Evolutionary conservation across 805 yeast genomes (phyloP), one percentile per base, ranked within the genome.

Genomic region (Starmerella riodocensis): DNA sequence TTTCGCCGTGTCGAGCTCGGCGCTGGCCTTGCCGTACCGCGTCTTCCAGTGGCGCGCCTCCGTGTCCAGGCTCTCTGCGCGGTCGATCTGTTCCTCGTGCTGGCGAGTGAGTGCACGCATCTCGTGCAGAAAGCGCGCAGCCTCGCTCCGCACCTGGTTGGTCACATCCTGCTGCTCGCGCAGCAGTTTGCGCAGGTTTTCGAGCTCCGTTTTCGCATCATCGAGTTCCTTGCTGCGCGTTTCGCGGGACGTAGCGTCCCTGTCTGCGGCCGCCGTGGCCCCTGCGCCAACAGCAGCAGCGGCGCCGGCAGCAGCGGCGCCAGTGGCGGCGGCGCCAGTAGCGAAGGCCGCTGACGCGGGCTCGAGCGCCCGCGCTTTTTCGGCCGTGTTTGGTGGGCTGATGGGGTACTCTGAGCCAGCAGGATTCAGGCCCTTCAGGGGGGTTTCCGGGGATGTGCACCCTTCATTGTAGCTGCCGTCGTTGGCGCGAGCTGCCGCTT

Each of bases 111-210:
- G 53, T 1, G 50, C 43, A n/a, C 62, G 53, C 66, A 63, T 60
- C 34, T 64, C 66, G 6, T 42, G 47, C 16, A 63, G 45, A 34
- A 60, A 56, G 19, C 37, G 49, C 7, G 55, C 46, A 1, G 67
- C 64, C 42, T 63, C 66, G 6, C 48, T 36, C 13, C 63, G 54
- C 12, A 63, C 63, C 41, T 57, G 58, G 22, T 60, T 63, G 0
- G 64, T 62, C 6, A 58, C 47, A 32, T 39, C 34, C 27, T 46
- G 47, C 42, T 53, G 57, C n/a, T n/a, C n/a, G n/a, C n/a, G n/a
- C n/a, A n/a, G n/a, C n/a, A n/a, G n/a, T n/a, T n/a, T n/a, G n/a
- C n/a, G n/a, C n/a, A n/a, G n/a, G 29, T 49, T 48, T 25, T 51
- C 52, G 25, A 52, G 41, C 23, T 46, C 46, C 21, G 19, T 18